Base-by-base conservation (phyloP, 371 early-diverging fungal species). In the Batkoa obscura region DNA sequence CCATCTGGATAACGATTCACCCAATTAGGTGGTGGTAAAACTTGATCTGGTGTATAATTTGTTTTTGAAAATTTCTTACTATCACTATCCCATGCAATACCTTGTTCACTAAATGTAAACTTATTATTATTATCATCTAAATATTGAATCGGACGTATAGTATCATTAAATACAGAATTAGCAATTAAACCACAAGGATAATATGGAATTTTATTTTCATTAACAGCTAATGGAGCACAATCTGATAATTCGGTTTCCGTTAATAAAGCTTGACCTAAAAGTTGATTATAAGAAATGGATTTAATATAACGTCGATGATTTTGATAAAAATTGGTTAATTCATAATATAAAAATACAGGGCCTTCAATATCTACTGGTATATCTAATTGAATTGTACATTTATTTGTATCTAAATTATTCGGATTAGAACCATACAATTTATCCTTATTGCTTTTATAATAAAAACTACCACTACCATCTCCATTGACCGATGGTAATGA, bases 151-250 rank as follows among this genome's bases (percentile, higher is more conserved):
- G 5, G n/a, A 31, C 23, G n/a, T 9, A 9, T 36, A 33, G 34
- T 52, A 36, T 31, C 52, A 31, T 52, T 52, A n/a, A 52, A 52
- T 23, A 52, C 9, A 9, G 52, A 94, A 66, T 97, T 94, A n/a
- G 98, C 94, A 62, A 99, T 89, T 41, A 95, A 68, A 0, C 99
- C 99, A 62, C 98, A 98, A 15, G 99, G 99, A 70, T 95, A 99
- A 48, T 58, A 63, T n/a, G 55, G 54, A 1, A 35, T 37, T 23
- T 47, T 62, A 23, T 59, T 61, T n/a, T 60, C 63, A 2, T 33
- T 58, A 15, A 58, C 55, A 23, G 58, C 67, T 34, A 64, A 38
- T 8, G 64, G 64, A 37, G 57, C 59, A 35, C 67, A 66, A 5
- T 59, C 35, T 32, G 61, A 57, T 10, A 55, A 47, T 13, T 55